Evolutionary conservation across 225 moss, liverwort and hornwort species (phyloP).

Genomic region (Marchantia paleacea): DNA sequence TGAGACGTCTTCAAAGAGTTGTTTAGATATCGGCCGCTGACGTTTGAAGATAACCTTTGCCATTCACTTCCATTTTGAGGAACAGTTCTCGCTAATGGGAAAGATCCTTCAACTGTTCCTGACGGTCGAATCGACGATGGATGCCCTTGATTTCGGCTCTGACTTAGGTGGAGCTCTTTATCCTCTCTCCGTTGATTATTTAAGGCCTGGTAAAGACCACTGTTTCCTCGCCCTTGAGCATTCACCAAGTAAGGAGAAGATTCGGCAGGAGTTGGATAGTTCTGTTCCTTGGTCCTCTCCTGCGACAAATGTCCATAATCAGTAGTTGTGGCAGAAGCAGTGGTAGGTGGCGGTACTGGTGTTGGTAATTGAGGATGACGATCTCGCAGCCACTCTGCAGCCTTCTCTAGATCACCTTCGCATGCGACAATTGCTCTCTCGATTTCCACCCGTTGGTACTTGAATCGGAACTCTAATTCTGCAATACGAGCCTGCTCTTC

Average conservation of each 20-base stretch:
- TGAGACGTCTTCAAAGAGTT: constrained; percentile 20
- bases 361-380: constrained; percentile 34
- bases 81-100: constrained; percentile 15
- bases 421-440: constrained; percentile 48
- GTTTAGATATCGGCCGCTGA: constrained; percentile 12
- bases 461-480: constrained; percentile 45
- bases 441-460: constrained; percentile 46
- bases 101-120: constrained; percentile 30
- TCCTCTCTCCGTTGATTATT: constrained; percentile 40
- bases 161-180: constrained; percentile 22
- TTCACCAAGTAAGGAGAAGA: constrained; percentile 34
- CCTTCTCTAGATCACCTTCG: constrained; percentile 50
- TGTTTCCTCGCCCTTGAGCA: constrained; percentile 28
- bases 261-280: constrained; percentile 20
- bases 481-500: constrained; percentile 51
- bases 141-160: constrained; percentile 28
- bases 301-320: constrained; percentile 20
- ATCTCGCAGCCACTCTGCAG: constrained; percentile 47
- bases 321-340: background rate
- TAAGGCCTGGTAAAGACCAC: constrained; percentile 35
- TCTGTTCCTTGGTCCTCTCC: constrained; percentile 29
- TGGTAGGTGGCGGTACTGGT: constrained; percentile 3
- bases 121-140: constrained; percentile 24
- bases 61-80: constrained; percentile 32
- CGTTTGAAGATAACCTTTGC: constrained; percentile 28